Evolutionary conservation across 2,329 filamentous ascomycete genomes (phyloP).

Genomic region (Pseudogymnoascus sp.): DNA sequence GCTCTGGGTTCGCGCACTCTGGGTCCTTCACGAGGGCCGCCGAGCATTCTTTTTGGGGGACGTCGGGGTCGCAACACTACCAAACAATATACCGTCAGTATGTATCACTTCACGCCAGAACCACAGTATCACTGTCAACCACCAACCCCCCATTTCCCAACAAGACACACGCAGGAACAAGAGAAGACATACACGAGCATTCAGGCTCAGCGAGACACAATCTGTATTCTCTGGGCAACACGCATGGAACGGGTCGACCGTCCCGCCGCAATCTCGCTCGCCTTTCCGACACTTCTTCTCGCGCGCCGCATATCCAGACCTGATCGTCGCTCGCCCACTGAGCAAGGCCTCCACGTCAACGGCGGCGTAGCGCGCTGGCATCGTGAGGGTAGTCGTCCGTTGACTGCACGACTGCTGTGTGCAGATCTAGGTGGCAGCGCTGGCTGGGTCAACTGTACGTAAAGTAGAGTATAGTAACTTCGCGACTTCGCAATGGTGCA

Average conservation of each 20-base stretch:
- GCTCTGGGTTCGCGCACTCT: constrained; percentile 20
- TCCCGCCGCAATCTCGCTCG: background rate
- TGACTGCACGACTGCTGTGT: no score
- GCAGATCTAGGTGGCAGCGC: background rate
- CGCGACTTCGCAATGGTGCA: no score
- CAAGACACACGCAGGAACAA: background rate
- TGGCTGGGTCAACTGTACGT: background rate
- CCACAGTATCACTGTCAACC: background rate
- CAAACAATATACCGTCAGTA: background rate
- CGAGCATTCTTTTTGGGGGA: no score
- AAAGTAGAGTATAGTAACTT: no score
- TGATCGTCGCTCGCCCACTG: background rate
- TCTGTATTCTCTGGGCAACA: background rate
- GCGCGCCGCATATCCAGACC: background rate
- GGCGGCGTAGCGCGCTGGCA: background rate
- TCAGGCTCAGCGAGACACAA: background rate
- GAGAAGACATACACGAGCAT: background rate
- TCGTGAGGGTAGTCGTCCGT: background rate
- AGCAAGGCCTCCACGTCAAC: background rate
- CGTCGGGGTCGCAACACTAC: background rate
- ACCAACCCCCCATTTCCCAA: background rate
- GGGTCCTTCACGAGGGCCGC: no score
- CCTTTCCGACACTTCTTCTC: background rate
- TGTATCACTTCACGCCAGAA: background rate
- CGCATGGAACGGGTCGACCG: background rate